These are phyloP conservation scores for Meyerozyma smithsonii DNA, from an alignment of 1,139 yeast genomes.

Conservation along the genomic window DNA sequence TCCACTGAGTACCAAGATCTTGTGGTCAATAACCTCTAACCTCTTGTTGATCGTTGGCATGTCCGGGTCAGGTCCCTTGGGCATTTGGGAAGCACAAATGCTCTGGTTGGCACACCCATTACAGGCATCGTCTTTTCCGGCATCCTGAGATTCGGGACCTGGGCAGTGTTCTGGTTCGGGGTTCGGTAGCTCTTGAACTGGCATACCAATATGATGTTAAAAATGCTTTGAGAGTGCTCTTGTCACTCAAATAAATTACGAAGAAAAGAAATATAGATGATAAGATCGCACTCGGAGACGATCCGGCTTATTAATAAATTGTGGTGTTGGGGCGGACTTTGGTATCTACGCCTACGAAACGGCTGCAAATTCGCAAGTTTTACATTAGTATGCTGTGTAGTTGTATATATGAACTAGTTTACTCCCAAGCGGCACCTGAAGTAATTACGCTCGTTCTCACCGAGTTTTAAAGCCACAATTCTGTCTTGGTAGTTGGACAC, in stretches of 20 bases:
- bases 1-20: constrained; percentile 82
- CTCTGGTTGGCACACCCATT: constrained; percentile 90
- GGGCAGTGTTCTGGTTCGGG: constrained; percentile 97
- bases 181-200: constrained; percentile 22
- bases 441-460: constrained; percentile 44
- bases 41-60: constrained; percentile 71
- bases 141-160: constrained; percentile 90
- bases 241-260: too few species aligned
- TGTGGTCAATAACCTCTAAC: constrained; percentile 67
- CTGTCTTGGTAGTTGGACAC: constrained; percentile 18
- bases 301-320: neutral
- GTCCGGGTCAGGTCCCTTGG: constrained; percentile 96
- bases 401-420: too few species aligned
- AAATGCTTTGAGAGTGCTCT: neutral
- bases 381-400: too few species aligned
- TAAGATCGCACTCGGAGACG: neutral
- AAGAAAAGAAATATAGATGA: too few species aligned
- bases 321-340: neutral
- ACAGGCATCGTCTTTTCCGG: constrained; percentile 94
- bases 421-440: constrained; percentile 19
- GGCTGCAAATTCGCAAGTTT: too few species aligned
- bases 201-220: neutral
- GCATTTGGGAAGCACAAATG: constrained; percentile 75
- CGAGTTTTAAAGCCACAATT: constrained; percentile 35
- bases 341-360: too few species aligned